A percentile compares a stretch with the other conserved stretches of the same genome.
phyloP scores from a whole-genome alignment of 805 yeast species.

The Monosporozyma aerobia region DNA sequence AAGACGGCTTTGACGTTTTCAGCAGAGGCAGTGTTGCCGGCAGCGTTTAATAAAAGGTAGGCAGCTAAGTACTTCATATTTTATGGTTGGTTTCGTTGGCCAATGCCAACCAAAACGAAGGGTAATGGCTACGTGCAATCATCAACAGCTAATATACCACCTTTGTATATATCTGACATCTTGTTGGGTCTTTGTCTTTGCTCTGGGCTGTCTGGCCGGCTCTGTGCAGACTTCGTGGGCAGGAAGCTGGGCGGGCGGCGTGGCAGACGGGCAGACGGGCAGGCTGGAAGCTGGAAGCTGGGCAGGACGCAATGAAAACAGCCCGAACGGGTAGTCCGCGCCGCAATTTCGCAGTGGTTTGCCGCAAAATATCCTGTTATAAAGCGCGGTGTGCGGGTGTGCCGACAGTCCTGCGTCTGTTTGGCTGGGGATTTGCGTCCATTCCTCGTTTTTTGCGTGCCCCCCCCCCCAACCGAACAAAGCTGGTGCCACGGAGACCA shows the following conservation, averaged over 20 bases:
- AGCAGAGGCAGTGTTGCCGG: slow-evolving; percentile 94
- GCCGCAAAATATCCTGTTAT: background rate
- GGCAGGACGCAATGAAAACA: background rate
- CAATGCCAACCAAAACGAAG: too few relatives aligned
- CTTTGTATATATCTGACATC: background rate
- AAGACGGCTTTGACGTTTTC: slow-evolving; percentile 81
- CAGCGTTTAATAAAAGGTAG: slow-evolving; percentile 94
- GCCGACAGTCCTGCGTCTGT: background rate
- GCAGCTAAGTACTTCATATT: slow-evolving; percentile 98
- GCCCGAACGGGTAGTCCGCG: background rate
- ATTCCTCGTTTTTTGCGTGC: background rate
- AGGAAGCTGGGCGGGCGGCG: too few relatives aligned
- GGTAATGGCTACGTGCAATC: too few relatives aligned
- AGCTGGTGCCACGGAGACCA: background rate
- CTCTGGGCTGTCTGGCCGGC: background rate
- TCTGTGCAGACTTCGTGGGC: too few relatives aligned
- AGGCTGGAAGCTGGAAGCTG: background rate
- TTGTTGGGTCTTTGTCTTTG: too few relatives aligned
- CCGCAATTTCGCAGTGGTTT: too few relatives aligned
- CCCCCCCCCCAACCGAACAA: too few relatives aligned
- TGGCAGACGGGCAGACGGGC: background rate
- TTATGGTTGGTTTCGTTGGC: background rate
- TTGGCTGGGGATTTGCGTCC: background rate
- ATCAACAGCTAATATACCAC: background rate
- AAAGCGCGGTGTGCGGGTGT: background rate